phyloP scores from a whole-genome alignment of 1,284 basidiomycete species.

The Trichosporon sp. region DNA sequence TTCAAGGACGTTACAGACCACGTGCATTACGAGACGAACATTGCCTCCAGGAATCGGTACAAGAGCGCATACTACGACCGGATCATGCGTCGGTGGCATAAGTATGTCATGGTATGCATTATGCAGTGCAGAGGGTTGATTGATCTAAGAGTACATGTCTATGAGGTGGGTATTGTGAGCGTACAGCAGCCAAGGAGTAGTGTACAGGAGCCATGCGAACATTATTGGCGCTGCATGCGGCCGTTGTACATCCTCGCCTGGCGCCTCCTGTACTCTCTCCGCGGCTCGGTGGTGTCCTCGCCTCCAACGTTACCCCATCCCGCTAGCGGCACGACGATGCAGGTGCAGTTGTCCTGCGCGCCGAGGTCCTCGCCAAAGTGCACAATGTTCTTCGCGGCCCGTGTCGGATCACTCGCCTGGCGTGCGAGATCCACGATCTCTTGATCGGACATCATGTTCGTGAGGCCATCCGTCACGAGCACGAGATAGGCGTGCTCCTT shows the following conservation, averaged over 20 bases:
- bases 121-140: neutral
- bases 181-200: no score
- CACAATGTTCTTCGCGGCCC: conserved; percentile 76
- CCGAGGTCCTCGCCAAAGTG: conserved; percentile 85
- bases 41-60: neutral
- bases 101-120: neutral
- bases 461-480: conserved; percentile 83
- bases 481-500: conserved; percentile 71
- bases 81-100: neutral
- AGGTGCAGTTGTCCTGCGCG: conserved; percentile 86
- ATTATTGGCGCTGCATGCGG: conserved; percentile 47
- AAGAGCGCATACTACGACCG: neutral
- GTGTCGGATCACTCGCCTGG: conserved; percentile 63
- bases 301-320: conserved; percentile 80
- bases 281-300: conserved; percentile 66
- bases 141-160: conserved; percentile 4
- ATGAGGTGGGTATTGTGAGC: no score
- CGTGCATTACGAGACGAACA: neutral
- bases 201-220: neutral
- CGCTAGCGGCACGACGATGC: conserved; percentile 82
- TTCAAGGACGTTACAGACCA: neutral
- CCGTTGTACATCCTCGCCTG: conserved; percentile 56
- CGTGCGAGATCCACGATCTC: conserved; percentile 89
- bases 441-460: conserved; percentile 83
- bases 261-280: conserved; percentile 69